Percentiles rank a stretch among this genome's conserved stretches.
Conservation (phyloP, 306 rosid genomes). For the Lathyrus sativus region DNA sequence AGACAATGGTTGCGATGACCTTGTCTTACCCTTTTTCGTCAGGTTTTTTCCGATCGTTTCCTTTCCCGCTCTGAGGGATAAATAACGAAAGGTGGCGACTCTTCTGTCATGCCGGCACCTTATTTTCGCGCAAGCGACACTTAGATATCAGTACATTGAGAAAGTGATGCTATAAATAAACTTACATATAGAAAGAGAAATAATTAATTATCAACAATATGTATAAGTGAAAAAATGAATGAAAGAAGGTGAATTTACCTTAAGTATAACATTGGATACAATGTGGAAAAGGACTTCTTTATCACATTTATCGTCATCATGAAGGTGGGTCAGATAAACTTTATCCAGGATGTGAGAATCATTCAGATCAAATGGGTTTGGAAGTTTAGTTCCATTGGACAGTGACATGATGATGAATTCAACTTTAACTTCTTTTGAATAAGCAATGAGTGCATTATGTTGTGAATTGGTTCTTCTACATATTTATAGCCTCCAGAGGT, state of each 20-base stretch:
- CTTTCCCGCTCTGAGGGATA: too few relatives aligned
- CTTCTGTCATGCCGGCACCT: too few relatives aligned
- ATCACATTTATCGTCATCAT: constrained; percentile 39
- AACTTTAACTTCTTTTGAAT: neutral
- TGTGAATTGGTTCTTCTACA: constrained; percentile 11
- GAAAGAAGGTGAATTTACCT: constrained; percentile 15
- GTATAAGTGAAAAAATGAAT: neutral
- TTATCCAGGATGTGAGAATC: constrained; percentile 39
- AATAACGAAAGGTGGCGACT: too few relatives aligned
- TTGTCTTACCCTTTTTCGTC: too few relatives aligned
- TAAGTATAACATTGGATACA: constrained; percentile 36
- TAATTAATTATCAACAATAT: neutral
- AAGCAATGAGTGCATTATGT: constrained; percentile 24
- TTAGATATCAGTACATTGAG: neutral
- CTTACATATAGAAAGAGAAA: neutral
- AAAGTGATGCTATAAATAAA: too few relatives aligned
- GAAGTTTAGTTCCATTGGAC: constrained; percentile 27
- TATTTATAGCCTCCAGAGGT: constrained; percentile 28
- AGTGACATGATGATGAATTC: constrained; percentile 36
- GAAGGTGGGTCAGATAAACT: constrained; percentile 44
- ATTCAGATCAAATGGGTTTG: constrained; percentile 30
- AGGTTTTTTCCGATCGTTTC: too few relatives aligned
- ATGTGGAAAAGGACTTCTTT: constrained; percentile 33
- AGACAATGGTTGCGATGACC: too few relatives aligned
- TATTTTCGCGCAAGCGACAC: too few relatives aligned